Conservation (phyloP, 2,329 filamentous ascomycete genomes). For the Neonectria neomacrospora region DNA sequence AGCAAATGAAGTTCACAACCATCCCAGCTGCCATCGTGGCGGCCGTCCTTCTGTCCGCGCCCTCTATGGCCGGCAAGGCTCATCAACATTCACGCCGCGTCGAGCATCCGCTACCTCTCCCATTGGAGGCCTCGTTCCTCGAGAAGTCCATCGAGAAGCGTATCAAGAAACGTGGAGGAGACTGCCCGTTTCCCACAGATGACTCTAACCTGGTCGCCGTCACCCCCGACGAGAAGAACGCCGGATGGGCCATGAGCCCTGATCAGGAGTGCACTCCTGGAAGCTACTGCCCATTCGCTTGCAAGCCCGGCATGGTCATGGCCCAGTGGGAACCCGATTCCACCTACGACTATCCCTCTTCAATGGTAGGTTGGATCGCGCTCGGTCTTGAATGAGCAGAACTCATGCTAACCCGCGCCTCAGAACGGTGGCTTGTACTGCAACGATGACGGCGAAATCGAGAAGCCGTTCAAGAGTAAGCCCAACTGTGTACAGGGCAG, state of each 20-base stretch:
- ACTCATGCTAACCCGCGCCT: constrained; percentile 23
- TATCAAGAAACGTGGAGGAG: constrained; percentile 63
- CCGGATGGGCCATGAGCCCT: constrained; percentile 83
- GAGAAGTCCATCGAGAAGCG: constrained; percentile 36
- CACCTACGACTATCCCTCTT: constrained; percentile 74
- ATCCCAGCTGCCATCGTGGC: constrained; percentile 62
- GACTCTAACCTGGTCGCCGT: constrained; percentile 74
- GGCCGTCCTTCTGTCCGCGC: constrained; percentile 58
- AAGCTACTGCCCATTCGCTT: constrained; percentile 80
- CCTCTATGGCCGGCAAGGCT: constrained; percentile 49
- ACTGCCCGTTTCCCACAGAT: constrained; percentile 72
- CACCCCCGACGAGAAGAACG: constrained; percentile 72
- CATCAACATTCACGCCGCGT: constrained; percentile 49
- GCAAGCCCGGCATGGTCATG: constrained; percentile 79
- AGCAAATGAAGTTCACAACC: constrained; percentile 64
- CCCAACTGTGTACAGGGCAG: constrained; percentile 78
- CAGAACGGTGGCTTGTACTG: constrained; percentile 82
- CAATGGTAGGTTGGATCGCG: constrained; percentile 68
- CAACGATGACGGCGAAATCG: constrained; percentile 70
- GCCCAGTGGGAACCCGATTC: constrained; percentile 81
- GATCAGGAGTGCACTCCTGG: constrained; percentile 75
- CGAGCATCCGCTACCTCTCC: constrained; percentile 49
- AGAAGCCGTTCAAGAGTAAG: constrained; percentile 75
- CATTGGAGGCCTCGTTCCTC: constrained; percentile 50
- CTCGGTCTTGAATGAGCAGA: background rate